Base-by-base conservation (phyloP, 225 moss, liverwort and hornwort genomes). In the Takakia lepidozioides region DNA sequence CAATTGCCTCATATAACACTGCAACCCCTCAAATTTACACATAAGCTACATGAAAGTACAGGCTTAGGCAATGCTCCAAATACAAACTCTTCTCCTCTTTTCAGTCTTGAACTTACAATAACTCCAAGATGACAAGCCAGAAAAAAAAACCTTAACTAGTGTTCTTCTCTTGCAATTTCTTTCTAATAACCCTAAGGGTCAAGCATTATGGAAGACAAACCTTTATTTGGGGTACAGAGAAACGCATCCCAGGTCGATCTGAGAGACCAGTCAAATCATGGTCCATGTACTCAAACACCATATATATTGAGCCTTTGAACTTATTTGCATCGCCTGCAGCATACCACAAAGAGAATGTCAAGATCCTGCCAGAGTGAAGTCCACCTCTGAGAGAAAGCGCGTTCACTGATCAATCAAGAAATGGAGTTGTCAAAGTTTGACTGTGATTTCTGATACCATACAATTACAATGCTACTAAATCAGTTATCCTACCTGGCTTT, bases 231-330 rank as follows among this genome's bases (percentile, higher is more conserved):
- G 73, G 73, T 30, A 73, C 63, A 37, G 73, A 48, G 42, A 73
- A 73, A 10, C 67, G 67, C 63, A 73, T 68, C 27, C 67, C 67
- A 57, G 67, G 73, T 43, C 65, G 58, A 36, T 62, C 67, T 27
- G 60, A 56, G 19, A 73, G 58, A 21, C 73, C 73, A 10, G 73
- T 63, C 38, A 73, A 52, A 46, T 73, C 73, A 68, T 73, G 73
- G 20, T 73, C 73, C 73, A 73, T 73, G 28, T 73, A 73, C 39
- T 73, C 73, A 26, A 73, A 68, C 6, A 73, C 73, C 64, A 73
- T 64, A 51, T 67, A 73, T 20, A 73, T 67, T 21, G 57, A 58
- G 26, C 67, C 73, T 46, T 73, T 68, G 25, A 62, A 73, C 25
- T 60, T 61, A 37, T 63, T 67, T 26, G 27, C 43, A 25, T 67